Evolutionary conservation across 2,329 filamentous ascomycete species (phyloP), one percentile per base, ranked within the genome.

Genomic region (Dactylellina cionopaga): DNA sequence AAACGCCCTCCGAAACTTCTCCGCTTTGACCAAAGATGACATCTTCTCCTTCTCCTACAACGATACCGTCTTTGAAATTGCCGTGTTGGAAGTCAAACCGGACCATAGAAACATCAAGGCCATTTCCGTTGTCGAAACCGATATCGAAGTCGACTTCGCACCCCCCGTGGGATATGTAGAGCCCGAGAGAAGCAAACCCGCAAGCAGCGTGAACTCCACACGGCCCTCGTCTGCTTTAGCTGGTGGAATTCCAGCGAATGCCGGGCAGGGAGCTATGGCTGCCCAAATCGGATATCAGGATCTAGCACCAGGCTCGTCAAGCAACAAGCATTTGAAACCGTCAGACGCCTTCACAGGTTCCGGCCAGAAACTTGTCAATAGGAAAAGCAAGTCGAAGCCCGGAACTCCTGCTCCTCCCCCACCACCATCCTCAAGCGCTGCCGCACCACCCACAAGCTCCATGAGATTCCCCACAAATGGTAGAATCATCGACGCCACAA

Each of bases 21-120:
- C 93, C 13, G 94, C 94, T 54, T 85, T 98, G 13, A 96, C 93
- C 2, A 92, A 93, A 78, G 93, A 92, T 75, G 95, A 99, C 79
- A 85, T 96, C 43, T 99, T 99, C 84, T 96, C 91, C 75, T 99
- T 99, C 80, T 86, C 90, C 76, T 99, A 99, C 83, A 99, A 99
- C 80, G 93, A 98, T 79, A 90, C 92, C 73, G 85, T 92, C 7
- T 99, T 95, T 82, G 90, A 95, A 75, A 92, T 99, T 79, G 92
- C 92, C 1, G 95, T 99, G 1, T 82, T 98, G 11, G 94, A 98
- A 79, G 92, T 96, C 37, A 96, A 96, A 81, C 95, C 95, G 1
- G 88, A 91, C 75, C 89, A 86, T 2, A 91, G 91, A 77, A 92
- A 92, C 84, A 90, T 90, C 69, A n/a, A n/a, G n/a, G 93, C 87